Percentiles rank a stretch among this genome's conserved stretches.
Evolutionary conservation across 805 yeast genomes (phyloP).

Genomic region (Spathaspora passalidarum): DNA sequence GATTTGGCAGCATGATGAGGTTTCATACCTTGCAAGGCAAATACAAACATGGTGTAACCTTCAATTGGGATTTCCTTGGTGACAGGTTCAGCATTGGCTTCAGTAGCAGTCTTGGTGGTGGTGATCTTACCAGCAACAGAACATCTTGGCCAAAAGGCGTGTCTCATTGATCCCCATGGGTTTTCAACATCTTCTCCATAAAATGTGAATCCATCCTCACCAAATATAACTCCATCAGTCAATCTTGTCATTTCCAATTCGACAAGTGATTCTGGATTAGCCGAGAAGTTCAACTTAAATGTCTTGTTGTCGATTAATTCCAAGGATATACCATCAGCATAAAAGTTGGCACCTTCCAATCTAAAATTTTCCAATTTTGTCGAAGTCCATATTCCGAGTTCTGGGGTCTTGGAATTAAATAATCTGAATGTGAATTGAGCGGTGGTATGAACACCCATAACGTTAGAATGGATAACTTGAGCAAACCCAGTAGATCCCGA

Average conservation of each 20-base stretch:
- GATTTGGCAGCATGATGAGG: slow-evolving; percentile 98
- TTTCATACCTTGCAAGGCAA: slow-evolving; percentile 98
- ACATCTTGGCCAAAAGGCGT: slow-evolving; percentile 94
- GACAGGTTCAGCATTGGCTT: too few species aligned
- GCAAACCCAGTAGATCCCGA: slow-evolving; percentile 79
- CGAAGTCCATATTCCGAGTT: slow-evolving; percentile 77
- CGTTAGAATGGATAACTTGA: slow-evolving; percentile 90
- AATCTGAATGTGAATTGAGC: slow-evolving; percentile 93
- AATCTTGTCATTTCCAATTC: slow-evolving; percentile 61
- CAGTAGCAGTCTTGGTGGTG: slow-evolving; percentile 28
- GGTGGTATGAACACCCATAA: slow-evolving; percentile 82
- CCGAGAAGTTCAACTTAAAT: slow-evolving; percentile 54
- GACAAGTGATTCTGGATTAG: slow-evolving; percentile 65
- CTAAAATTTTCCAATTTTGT: slow-evolving; percentile 80
- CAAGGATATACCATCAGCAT: slow-evolving; percentile 70
- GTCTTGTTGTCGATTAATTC: slow-evolving; percentile 55
- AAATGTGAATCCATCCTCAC: slow-evolving; percentile 78
- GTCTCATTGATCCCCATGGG: slow-evolving; percentile 99
- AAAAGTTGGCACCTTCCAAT: slow-evolving; percentile 71
- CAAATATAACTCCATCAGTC: slow-evolving; percentile 85
- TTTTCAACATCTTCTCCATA: slow-evolving; percentile 80
- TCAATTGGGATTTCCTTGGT: too few species aligned
- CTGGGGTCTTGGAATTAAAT: slow-evolving; percentile 49
- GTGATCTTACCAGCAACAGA: slow-evolving; percentile 61
- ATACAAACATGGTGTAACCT: slow-evolving; percentile 75